Evolutionary conservation across 768 basidiomycete species (phyloP).

Genomic region (Psilocybe sp.): DNA sequence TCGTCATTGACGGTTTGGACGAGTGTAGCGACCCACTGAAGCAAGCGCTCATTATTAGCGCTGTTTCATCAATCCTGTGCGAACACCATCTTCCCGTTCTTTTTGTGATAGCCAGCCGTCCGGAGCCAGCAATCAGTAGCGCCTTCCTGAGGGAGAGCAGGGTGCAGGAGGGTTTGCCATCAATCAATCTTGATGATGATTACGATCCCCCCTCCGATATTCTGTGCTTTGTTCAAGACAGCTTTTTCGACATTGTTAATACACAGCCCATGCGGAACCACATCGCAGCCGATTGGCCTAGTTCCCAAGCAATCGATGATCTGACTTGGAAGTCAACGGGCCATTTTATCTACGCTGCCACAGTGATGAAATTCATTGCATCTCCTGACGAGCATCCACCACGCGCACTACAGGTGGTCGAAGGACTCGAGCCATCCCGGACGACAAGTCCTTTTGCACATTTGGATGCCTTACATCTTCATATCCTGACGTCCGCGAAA

Average conservation of each 20-base stretch:
- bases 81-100: not conserved
- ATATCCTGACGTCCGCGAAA: not conserved
- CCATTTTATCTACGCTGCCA: conserved; percentile 2
- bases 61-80: not conserved
- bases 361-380: not conserved
- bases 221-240: not conserved
- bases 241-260: not conserved
- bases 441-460: not conserved
- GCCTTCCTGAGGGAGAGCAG: not conserved
- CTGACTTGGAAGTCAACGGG: not conserved
- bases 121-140: no score
- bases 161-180: no score
- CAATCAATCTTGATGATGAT: not conserved
- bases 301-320: not conserved
- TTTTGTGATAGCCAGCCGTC: not conserved
- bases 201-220: not conserved
- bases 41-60: not conserved
- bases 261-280: not conserved
- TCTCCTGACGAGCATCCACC: not conserved
- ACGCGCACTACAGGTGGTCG: not conserved
- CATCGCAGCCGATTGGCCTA: not conserved
- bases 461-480: not conserved
- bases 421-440: not conserved
- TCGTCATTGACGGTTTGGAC: conserved; percentile 20
- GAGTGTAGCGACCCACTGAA: conserved; percentile 12